Base-by-base conservation (phyloP, 2,329 filamentous ascomycete species). In the Colletotrichum godetiae region DNA sequence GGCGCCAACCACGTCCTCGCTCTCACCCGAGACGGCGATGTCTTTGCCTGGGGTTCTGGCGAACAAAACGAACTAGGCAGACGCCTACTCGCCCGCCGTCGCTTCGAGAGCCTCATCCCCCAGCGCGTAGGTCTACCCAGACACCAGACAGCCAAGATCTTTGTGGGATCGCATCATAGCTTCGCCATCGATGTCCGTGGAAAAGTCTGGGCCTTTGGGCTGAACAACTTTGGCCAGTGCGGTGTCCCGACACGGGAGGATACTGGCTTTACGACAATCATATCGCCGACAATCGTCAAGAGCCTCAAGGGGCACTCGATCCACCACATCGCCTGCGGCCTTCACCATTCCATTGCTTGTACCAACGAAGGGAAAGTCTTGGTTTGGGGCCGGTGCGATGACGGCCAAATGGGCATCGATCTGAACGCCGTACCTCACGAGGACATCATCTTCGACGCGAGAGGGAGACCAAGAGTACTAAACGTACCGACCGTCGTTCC, bases 191-290 rank as follows among this genome's bases (percentile, higher is more conserved):
- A 90, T 77, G 86, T 87, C 56, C 87, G 87, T 15, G 91, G 89
- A n/a, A 87, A 88, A 57, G 89, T 93, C 22, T 93, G 88, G 82
- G 86, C 88, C 0, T 94, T 92, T 92, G 92, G 92, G 4, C 82
- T 93, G 53, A 94, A 94, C 83, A 92, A 90, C 78, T 94, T 91
- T 79, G 91, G 90, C 65, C 90, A 94, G 81, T 92, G 91, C 11
- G 93, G 91, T 60, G 87, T 92, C 73, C 83, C 71, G 12, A 73
- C 67, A 6, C 55, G 67, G 19, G 71, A 72, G 6, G 62, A 58
- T 1, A 73, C 71, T n/a, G 71, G 71, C 0, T 73, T 73, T 33
- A 73, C 71, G n/a, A 86, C 27, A 55, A 85, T 93, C 73, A 83
- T 86, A 37, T 87, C 86, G 67, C 89, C 90, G 3, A 87, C 85